Base-by-base conservation (phyloP, 371 early-diverging fungal genomes). In the Mucor lusitanicus region DNA sequence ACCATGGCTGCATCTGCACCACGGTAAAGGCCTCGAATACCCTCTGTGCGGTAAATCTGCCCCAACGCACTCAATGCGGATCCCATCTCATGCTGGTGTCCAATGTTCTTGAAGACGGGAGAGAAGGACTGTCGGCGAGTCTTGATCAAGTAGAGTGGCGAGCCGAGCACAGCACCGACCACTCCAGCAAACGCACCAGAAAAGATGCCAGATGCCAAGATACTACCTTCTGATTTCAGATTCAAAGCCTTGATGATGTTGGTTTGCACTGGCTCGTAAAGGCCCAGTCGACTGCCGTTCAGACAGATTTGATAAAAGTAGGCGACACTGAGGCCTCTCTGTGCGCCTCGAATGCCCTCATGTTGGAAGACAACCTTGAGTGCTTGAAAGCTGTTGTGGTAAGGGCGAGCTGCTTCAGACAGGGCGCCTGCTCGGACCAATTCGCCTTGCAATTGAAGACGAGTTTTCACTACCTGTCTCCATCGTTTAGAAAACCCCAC, bases 391-490 rank as follows among this genome's bases (percentile, higher is more conserved):
- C 92, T 91, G 68, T 90, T 92, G 64, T 83, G 89, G 79, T 96
- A 96, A 28, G 91, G 88, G 68, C 85, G 78, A 6, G 79, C 73
- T 28, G 84, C 72, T 53, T 79, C 85, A 15, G 88, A 71, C 57
- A 82, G 73, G 3, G 78, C 68, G 42, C 81, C 82, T 25, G 86
- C 81, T 60, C 77, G 70, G 7, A 82, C 80, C 66, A 97, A 83
- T 74, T 98, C 98, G 40, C 97, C 97, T 79, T 97, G 98, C 42
- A 97, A 85, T 75, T 98, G 99, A 63, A 97, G 83, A 50, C 99
- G 89, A 28, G 96, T 96, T 73, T 98, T 98, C 54, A 97, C 95
- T 4, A 97, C 94, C 94, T 95, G 53, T 55, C 28, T 30, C 30
- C 30, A 2, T 37, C 8, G 8, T 46, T 35, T 55, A 50, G 50